phyloP scores from a whole-genome alignment of 768 basidiomycete species.

The Cystobasidium ongulense region DNA sequence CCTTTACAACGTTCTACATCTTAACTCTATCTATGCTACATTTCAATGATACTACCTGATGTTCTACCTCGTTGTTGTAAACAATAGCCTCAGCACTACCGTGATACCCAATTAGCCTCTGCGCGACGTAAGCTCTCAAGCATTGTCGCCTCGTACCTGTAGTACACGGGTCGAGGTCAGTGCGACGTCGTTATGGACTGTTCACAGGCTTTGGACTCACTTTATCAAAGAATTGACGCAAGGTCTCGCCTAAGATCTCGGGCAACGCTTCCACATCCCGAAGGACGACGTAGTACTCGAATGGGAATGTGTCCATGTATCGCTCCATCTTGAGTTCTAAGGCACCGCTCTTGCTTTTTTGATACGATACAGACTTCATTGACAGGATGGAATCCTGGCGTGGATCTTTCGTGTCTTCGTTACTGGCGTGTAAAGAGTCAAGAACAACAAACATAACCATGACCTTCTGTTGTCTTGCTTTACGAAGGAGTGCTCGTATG shows the following conservation, averaged over 20 bases:
- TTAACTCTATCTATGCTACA: conserved; percentile 4
- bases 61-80: not conserved
- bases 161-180: not conserved
- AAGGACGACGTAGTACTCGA: conserved; percentile 93
- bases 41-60: not conserved
- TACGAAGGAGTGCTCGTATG: conserved; percentile 67
- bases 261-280: conserved; percentile 83
- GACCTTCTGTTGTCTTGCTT: conserved; percentile 78
- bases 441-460: conserved; percentile 95
- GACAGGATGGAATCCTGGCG: conserved; percentile 72
- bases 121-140: not conserved
- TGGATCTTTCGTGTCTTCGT: conserved; percentile 31
- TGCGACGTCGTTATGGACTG: not conserved
- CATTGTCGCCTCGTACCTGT: not conserved
- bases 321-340: conserved; percentile 81
- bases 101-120: not conserved
- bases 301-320: conserved; percentile 93
- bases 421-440: conserved; percentile 59
- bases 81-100: not conserved
- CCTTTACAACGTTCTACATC: not conserved
- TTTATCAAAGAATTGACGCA: conserved; percentile 60
- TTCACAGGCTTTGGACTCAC: conserved; percentile 26
- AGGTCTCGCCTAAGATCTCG: conserved; percentile 73
- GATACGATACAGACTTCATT: conserved; percentile 86
- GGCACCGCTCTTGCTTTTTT: conserved; percentile 56